Percentiles rank a stretch among this genome's conserved stretches.
These are phyloP conservation scores for Ulmus americana DNA, from an alignment of 331 rosid genomes.

Conservation along the genomic window DNA sequence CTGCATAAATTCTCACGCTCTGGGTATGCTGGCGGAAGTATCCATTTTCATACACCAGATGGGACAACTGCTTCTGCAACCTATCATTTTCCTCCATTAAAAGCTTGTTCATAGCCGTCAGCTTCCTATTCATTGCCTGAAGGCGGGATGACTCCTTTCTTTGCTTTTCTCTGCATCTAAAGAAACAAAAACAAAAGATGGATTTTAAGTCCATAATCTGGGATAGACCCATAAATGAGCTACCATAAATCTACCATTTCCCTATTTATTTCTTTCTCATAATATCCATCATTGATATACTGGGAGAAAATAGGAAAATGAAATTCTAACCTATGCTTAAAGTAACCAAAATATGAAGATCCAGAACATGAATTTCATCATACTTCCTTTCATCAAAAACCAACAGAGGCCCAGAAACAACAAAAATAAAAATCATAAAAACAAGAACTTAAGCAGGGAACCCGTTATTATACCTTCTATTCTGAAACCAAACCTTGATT, in stretches of 20 bases:
- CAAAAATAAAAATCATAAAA: background rate
- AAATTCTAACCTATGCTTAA: no score
- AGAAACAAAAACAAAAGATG: slow-evolving; percentile 7
- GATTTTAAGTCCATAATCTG: no score
- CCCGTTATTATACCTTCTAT: slow-evolving; percentile 58
- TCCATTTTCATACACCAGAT: slow-evolving; percentile 91
- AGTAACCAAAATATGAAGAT: slow-evolving; percentile 10
- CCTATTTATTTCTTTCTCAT: no score
- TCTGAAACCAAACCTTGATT: slow-evolving; percentile 98
- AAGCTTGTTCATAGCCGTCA: slow-evolving; percentile 98
- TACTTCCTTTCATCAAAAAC: no score
- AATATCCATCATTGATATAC: no score
- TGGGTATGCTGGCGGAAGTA: slow-evolving; percentile 94
- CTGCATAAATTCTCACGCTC: slow-evolving; percentile 39
- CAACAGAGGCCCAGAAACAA: no score
- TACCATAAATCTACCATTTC: no score
- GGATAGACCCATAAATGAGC: no score
- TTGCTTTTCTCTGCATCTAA: slow-evolving; percentile 97
- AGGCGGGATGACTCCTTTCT: slow-evolving; percentile 90
- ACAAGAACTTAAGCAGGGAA: background rate
- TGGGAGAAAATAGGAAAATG: no score
- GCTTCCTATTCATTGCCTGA: slow-evolving; percentile 90
- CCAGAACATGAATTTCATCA: background rate
- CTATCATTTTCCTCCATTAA: slow-evolving; percentile 98
- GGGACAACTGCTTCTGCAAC: slow-evolving; percentile 99